Evolutionary conservation across 2,329 filamentous ascomycete species (phyloP).

Genomic region (Emericellopsis cladophorae): DNA sequence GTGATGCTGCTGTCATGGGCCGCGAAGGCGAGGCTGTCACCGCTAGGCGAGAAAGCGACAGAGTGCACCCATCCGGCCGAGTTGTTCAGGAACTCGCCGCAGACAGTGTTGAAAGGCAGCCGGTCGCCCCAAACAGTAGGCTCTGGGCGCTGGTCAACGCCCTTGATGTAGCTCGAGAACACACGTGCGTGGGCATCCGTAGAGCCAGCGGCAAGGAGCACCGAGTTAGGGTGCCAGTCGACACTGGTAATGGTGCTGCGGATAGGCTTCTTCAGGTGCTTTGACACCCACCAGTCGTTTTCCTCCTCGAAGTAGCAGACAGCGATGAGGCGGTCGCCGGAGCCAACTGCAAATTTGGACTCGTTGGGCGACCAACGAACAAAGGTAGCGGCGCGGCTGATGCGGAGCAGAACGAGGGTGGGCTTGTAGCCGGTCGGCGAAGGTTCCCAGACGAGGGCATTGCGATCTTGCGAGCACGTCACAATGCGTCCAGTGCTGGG

Average conservation of each 20-base stretch:
- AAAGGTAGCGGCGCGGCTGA: conserved; percentile 92
- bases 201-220: conserved; percentile 87
- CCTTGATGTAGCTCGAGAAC: conserved; percentile 93
- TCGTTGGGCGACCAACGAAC: conserved; percentile 96
- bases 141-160: conserved; percentile 74
- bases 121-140: conserved; percentile 88
- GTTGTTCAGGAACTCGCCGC: conserved; percentile 91
- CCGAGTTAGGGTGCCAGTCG: conserved; percentile 95
- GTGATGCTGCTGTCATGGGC: conserved; percentile 95
- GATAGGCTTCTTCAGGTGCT: conserved; percentile 98
- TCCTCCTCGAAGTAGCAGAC: conserved; percentile 99
- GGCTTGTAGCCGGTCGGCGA: conserved; percentile 91
- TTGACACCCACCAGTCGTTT: conserved; percentile 99
- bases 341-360: conserved; percentile 94
- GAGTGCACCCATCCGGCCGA: conserved; percentile 95
- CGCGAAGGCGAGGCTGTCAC: conserved; percentile 85
- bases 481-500: conserved; percentile 86
- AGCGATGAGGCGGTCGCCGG: conserved; percentile 87
- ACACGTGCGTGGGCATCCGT: conserved; percentile 94
- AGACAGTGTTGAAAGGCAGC: conserved; percentile 95
- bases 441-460: conserved; percentile 95
- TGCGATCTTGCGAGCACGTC: conserved; percentile 97
- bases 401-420: conserved; percentile 88
- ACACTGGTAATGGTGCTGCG: conserved; percentile 92
- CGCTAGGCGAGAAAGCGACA: conserved; percentile 83